Conservation (phyloP, 192 early-diverging fungal genomes). For the Coemansia furcata region DNA sequence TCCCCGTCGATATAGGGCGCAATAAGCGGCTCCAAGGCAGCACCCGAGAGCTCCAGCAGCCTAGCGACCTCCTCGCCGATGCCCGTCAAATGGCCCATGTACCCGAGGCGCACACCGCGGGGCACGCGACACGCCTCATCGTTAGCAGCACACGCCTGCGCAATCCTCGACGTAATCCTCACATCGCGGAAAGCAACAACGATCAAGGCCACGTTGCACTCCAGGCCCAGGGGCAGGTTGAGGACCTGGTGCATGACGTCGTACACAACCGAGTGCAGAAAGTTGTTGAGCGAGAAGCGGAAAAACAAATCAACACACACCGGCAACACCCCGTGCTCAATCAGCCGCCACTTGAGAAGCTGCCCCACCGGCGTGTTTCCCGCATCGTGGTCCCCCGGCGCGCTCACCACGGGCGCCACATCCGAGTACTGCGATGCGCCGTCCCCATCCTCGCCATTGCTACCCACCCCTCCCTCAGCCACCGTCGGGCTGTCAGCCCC, state of each 20-base stretch:
- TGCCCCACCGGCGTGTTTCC: slow-evolving; percentile 63
- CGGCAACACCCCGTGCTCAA: slow-evolving; percentile 64
- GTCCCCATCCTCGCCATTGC: neutral
- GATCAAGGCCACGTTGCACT: slow-evolving; percentile 58
- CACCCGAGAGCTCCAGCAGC: slow-evolving; percentile 70
- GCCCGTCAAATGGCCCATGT: slow-evolving; percentile 98
- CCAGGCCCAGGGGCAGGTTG: slow-evolving; percentile 78
- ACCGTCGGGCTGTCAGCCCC: slow-evolving; percentile 24
- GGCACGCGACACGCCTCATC: slow-evolving; percentile 77
- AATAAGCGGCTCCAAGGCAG: slow-evolving; percentile 47
- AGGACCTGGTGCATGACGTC: slow-evolving; percentile 99
- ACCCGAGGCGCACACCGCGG: slow-evolving; percentile 89
- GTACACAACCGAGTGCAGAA: slow-evolving; percentile 97
- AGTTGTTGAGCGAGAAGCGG: slow-evolving; percentile 96
- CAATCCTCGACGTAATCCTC: slow-evolving; percentile 78
- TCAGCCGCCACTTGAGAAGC: slow-evolving; percentile 67
- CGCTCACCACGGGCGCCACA: neutral
- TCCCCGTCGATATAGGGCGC: slow-evolving; percentile 45
- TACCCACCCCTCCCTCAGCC: neutral
- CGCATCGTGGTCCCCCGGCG: slow-evolving; percentile 12
- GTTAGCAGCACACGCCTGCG: slow-evolving; percentile 78
- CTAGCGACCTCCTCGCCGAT: slow-evolving; percentile 95
- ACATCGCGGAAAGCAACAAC: slow-evolving; percentile 83
- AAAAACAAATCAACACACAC: slow-evolving; percentile 85
- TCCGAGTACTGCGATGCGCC: neutral